A percentile compares a stretch with the other conserved stretches of the same genome.
phyloP scores from a whole-genome alignment of 2,329 filamentous ascomycete species.

The Exophiala lecanii-corni region DNA sequence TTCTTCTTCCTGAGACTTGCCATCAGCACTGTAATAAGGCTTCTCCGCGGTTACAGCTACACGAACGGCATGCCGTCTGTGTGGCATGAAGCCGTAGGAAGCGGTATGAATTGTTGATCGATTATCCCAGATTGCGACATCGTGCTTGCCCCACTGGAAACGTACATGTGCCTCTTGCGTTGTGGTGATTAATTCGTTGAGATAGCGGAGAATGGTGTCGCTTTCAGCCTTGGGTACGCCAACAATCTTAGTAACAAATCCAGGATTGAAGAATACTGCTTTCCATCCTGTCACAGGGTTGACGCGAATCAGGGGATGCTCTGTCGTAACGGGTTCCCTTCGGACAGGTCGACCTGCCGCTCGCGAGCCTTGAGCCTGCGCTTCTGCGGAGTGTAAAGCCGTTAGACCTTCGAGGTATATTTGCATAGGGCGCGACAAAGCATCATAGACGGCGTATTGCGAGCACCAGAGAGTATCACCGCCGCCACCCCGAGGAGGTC shows the following conservation, averaged over 20 bases:
- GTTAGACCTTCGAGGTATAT: slow-evolving; percentile 57
- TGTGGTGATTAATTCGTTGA: slow-evolving; percentile 39
- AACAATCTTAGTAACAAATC: slow-evolving; percentile 40
- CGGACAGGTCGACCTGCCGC: slow-evolving; percentile 30
- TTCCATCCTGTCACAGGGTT: slow-evolving; percentile 63
- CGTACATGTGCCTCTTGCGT: slow-evolving; percentile 50
- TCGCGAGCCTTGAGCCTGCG: slow-evolving; percentile 47
- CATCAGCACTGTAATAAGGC: slow-evolving; percentile 40
- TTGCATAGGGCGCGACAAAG: slow-evolving; percentile 49
- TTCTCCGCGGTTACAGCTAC: slow-evolving; percentile 46
- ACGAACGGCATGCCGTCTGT: slow-evolving; percentile 52
- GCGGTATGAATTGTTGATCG: slow-evolving; percentile 50
- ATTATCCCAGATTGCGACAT: slow-evolving; percentile 67
- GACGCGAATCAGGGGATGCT: slow-evolving; percentile 55
- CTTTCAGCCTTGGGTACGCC: slow-evolving; percentile 42
- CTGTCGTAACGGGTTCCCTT: slow-evolving; percentile 43
- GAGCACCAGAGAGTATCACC: slow-evolving; percentile 63
- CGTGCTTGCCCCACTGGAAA: slow-evolving; percentile 53
- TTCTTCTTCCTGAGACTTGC: slow-evolving; percentile 53
- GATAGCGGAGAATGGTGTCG: slow-evolving; percentile 40
- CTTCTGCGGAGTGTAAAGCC: slow-evolving; percentile 49
- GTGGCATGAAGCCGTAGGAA: slow-evolving; percentile 44
- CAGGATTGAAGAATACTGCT: slow-evolving; percentile 46
- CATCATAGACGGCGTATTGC: slow-evolving; percentile 63
- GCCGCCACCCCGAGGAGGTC: slow-evolving; percentile 53